Percentiles rank a stretch among this genome's conserved stretches.
These are phyloP conservation scores for Coemansia sp. DNA, from an alignment of 192 early-diverging fungal species.

Conservation along the genomic window DNA sequence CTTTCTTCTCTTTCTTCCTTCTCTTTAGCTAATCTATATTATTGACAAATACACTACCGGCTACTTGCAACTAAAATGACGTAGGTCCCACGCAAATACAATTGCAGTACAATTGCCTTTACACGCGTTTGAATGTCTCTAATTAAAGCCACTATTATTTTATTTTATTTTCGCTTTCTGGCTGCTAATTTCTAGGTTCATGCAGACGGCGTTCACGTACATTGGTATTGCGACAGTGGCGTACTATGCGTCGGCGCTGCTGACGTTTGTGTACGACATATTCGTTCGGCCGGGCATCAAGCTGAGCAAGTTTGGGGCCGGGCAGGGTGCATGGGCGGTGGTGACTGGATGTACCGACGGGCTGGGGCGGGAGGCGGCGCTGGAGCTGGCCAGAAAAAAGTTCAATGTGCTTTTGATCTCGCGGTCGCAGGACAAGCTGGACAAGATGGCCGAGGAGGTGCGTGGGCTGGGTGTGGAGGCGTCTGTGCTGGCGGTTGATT, in stretches of 20 bases:
- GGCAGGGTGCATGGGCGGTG: slow-evolving; percentile 57
- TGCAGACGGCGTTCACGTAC: slow-evolving; percentile 40
- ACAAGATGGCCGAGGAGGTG: slow-evolving; percentile 65
- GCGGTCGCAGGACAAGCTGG: slow-evolving; percentile 78
- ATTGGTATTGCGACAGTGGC: slow-evolving; percentile 45
- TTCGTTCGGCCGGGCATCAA: slow-evolving; percentile 34
- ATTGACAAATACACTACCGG: not conserved
- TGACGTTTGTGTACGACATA: slow-evolving; percentile 45
- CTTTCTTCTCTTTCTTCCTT: not conserved
- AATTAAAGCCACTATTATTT: not conserved
- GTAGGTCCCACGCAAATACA: too few relatives aligned
- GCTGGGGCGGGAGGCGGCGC: slow-evolving; percentile 92
- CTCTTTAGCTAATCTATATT: not conserved
- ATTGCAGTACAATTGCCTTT: not conserved
- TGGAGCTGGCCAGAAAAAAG: slow-evolving; percentile 77
- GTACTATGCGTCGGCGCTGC: slow-evolving; percentile 34
- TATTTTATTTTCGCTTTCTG: not conserved
- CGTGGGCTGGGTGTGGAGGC: slow-evolving; percentile 58
- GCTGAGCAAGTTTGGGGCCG: slow-evolving; percentile 49
- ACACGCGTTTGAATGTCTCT: too few relatives aligned
- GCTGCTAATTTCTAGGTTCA: slow-evolving; percentile 9
- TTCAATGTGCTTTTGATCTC: slow-evolving; percentile 85
- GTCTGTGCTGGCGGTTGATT: slow-evolving; percentile 75
- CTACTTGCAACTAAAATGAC: not conserved
- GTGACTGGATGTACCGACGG: slow-evolving; percentile 97